Conservation (phyloP, 441 rosid genomes). For the Theobroma grandiflorum region DNA sequence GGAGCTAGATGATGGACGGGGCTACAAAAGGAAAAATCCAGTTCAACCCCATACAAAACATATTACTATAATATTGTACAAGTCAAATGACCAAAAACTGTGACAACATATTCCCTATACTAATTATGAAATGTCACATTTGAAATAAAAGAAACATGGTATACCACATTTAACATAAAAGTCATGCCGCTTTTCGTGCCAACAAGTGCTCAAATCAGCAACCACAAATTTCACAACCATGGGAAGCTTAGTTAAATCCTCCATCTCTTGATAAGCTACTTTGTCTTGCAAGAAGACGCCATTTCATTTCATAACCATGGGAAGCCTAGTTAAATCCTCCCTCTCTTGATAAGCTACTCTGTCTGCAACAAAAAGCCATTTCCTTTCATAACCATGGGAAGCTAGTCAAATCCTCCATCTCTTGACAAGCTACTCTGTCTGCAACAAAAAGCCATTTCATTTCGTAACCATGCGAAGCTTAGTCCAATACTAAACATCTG, state of each 20-base stretch:
- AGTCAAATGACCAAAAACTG: too few relatives aligned
- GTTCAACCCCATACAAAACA: too few relatives aligned
- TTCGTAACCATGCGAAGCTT: too few relatives aligned
- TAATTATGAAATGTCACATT: too few relatives aligned
- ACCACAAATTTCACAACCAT: slow-evolving; percentile 8
- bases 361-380: slow-evolving; percentile 32
- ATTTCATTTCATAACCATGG: neutral
- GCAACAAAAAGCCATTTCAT: slow-evolving; percentile 3
- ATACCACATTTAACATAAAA: slow-evolving; percentile 13
- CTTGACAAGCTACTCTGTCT: neutral
- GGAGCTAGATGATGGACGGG: too few relatives aligned
- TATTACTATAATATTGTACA: too few relatives aligned
- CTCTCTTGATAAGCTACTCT: slow-evolving; percentile 29
- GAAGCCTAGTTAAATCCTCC: too few relatives aligned
- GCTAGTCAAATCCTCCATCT: too few relatives aligned
- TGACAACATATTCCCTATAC: too few relatives aligned
- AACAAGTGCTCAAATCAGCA: neutral
- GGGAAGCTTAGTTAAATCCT: neutral
- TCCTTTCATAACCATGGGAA: neutral
- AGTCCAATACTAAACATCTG: neutral
- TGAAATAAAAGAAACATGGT: neutral
- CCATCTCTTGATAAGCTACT: slow-evolving; percentile 30
- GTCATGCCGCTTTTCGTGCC: neutral
- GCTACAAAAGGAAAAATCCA: too few relatives aligned
- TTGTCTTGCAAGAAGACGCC: slow-evolving; percentile 38